Evolutionary conservation across 441 rosid genomes (phyloP).

Genomic region (Gossypium aridum): DNA sequence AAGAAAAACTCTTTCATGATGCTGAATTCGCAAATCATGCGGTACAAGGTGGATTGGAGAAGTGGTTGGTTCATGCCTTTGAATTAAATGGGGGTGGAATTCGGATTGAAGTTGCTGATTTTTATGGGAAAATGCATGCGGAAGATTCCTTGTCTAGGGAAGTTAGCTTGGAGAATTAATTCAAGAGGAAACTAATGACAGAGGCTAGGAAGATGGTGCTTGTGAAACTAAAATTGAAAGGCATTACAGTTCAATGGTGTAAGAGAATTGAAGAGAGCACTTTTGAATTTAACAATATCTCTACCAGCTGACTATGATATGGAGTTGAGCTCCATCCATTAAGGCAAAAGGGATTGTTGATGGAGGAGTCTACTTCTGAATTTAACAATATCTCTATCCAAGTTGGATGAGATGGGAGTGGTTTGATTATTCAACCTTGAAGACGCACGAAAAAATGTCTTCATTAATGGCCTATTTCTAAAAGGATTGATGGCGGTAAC

Average conservation of each 20-base stretch:
- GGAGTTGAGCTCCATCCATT: neutral
- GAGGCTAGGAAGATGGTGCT: too few relatives aligned
- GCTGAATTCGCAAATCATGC: too few relatives aligned
- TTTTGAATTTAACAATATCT: too few relatives aligned
- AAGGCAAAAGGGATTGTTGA: neutral
- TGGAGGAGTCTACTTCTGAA: neutral
- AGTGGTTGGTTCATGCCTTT: neutral
- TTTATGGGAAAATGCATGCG: neutral
- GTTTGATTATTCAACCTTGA: neutral
- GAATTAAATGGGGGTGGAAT: neutral
- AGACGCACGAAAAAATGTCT: neutral
- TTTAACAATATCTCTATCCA: neutral
- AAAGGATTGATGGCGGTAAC: neutral
- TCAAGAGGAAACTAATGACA: neutral
- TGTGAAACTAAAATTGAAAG: neutral
- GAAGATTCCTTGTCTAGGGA: neutral
- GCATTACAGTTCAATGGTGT: neutral
- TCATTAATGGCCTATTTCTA: neutral
- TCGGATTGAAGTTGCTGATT: neutral
- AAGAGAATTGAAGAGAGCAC: neutral
- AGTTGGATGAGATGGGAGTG: neutral
- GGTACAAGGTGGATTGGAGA: too few relatives aligned
- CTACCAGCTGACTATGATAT: neutral
- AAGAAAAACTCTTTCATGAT: too few relatives aligned
- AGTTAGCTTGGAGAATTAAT: neutral